Evolutionary conservation across 495 filamentous ascomycete genomes (phyloP), one percentile per base, ranked within the genome.

Genomic region (Daldinia bambusicola): DNA sequence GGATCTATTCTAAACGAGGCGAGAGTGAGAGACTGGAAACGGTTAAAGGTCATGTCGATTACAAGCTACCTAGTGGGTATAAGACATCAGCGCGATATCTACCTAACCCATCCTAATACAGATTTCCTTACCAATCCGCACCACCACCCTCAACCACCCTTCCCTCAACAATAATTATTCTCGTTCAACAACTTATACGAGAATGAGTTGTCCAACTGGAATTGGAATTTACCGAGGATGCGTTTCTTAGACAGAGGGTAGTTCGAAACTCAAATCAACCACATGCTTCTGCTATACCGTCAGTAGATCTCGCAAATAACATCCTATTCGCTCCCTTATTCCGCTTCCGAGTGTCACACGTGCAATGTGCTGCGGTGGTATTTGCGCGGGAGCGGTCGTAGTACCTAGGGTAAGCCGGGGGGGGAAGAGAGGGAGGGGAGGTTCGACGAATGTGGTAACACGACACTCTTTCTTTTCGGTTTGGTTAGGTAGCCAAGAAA

Each of bases 1-100:
- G 32, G 70, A 75, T 38, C 72, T 77, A 38, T 65, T 53, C 52
- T 69, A 53, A 64, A 48, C 31, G 43, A 55, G 30, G 6, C 32
- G 37, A 36, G 34, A 36, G 32, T 4, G 4, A 48, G 57, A 48
- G 34, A 40, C 6, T 36, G 26, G 40, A 43, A 34, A 63, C 12
- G 14, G 57, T 6, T 13, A 56, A 41, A 45, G 32, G 12, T 38
- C 34, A 30, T 18, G 31, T 61, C 62, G 61, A 58, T 65, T 65
- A 67, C 41, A 8, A 26, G 26, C 38, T 58, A 26, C 3, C 6
- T 14, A 16, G 18, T 56, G 51, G 61, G 20, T 32, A 41, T 32
- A 34, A 41, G 40, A 32, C 1, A 48, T 34, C 48, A 38, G 58
- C 53, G 62, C 16, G 31, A 16, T 64, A 16, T 3, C 26, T n/a